Base-by-base conservation (phyloP, 23 red algal genomes). In the Gracilariopsis chorda region DNA sequence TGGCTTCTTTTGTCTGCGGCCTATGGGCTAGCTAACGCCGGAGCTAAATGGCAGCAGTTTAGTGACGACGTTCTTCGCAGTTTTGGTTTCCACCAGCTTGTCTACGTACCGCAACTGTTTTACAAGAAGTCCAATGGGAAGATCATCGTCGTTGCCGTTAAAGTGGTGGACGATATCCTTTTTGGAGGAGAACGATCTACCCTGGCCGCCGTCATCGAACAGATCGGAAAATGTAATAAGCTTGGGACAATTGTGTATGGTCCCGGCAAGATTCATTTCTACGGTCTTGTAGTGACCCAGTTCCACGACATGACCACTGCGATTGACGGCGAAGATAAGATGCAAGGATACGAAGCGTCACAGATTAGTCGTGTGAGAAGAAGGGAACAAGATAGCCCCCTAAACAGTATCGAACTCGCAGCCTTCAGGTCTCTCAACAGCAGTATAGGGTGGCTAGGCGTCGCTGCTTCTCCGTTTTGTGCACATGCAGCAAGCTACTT, bases 131-230 rank as follows among this genome's bases (percentile, higher is more conserved):
- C 8, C 8, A 6, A 47, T 48, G 75, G 75, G 16, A 19, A 65
- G 0, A 17, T 91, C 1, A 16, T 65, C 17, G 40, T 72, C 7
- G 35, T 81, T 5, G 71, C 59, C 0, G 87, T 81, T 19, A 91
- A 91, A 28, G 75, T 81, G 21, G 87, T 91, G 27, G 87, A 91
- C 69, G 73, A 91, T 68, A 81, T 91, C 24, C 1, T 80, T 9
- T 51, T 81, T 70, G 72, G 30, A n/a, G 72, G 55, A 80, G 23
- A 21, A 7, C 13, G 42, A 0, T 24, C 1, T 57, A 19, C 12
- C 23, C n/a, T 63, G 58, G 25, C 36, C 46, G 27, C 40, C 43
- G 11, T 74, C 46, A 46, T 77, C 4, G 51, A 62, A n/a, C 44
- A 88, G 3, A 77, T 88, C 17, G 30, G 27, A 19, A 25, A 76